Evolutionary conservation across 2,329 filamentous ascomycete species (phyloP).

Genomic region (Fusarium pseudocircinatum): DNA sequence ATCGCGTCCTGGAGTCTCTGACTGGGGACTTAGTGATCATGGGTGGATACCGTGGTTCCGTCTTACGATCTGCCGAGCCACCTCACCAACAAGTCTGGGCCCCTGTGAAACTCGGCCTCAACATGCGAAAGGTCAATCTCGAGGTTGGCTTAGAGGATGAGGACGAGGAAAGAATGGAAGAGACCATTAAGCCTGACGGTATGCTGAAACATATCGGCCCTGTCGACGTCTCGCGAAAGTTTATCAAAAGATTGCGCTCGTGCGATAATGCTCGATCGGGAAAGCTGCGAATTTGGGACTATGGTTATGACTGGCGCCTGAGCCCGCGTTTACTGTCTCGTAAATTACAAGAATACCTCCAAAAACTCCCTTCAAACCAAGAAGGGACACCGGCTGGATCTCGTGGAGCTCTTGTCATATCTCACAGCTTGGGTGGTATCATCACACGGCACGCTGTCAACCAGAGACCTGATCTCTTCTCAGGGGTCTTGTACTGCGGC

Average conservation of each 20-base stretch:
- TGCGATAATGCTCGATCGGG: conserved; percentile 78
- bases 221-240: conserved; percentile 84
- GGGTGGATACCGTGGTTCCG: conserved; percentile 89
- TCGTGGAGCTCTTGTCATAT: conserved; percentile 81
- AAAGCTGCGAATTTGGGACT: conserved; percentile 83
- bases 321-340: conserved; percentile 80
- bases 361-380: conserved; percentile 78
- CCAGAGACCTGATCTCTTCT: conserved; percentile 82
- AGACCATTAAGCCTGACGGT: conserved; percentile 84
- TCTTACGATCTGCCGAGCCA: conserved; percentile 84
- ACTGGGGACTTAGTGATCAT: conserved; percentile 88
- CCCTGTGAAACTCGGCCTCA: conserved; percentile 90
- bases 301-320: conserved; percentile 94
- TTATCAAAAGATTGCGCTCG: conserved; percentile 80
- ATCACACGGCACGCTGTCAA: conserved; percentile 92
- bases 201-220: conserved; percentile 94
- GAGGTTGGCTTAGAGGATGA: conserved; percentile 84
- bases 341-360: conserved; percentile 77
- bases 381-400: conserved; percentile 60
- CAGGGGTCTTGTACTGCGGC: conserved; percentile 86
- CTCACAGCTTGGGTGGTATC: conserved; percentile 87
- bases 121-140: conserved; percentile 89
- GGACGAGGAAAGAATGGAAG: conserved; percentile 84
- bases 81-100: conserved; percentile 93
- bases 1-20: conserved; percentile 70